Base-by-base conservation (phyloP, 176 grass and related monocot genomes). In the Musa itinerans region DNA sequence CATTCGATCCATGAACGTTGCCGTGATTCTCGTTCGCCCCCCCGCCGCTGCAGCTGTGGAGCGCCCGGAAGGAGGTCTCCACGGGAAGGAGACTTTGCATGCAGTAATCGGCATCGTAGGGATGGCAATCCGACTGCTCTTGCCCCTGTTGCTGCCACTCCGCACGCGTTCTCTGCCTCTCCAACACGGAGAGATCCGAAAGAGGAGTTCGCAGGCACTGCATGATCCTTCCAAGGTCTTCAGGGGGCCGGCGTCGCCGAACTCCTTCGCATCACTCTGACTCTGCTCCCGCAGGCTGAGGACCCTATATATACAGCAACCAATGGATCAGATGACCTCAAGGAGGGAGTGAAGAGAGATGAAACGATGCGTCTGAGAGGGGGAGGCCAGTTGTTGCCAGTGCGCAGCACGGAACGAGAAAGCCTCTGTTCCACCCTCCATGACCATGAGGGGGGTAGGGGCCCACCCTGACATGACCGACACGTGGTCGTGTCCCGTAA, bases 401-500 rank as follows among this genome's bases (percentile, higher is more conserved):
- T 11, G 22, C 1, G 22, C 5, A 21, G 63, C 7, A 23, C n/a
- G 24, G 21, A 23, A 65, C 2, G 63, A 43, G 34, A 43, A 6
- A 43, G 34, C 34, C 34, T 43, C 34, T 43, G 34, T 43, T 4
- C 34, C 34, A 43, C 34, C 34, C 34, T 43, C 34, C 34, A 43
- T 43, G 34, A 6, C 34, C 34, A 43, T 43, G 34, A 43, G 4
- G 34, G 34, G 29, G 29, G 29, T 0, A 11, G 17, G 72, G 78
- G 57, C 24, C 85, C 81, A 68, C 80, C 58, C 20, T 78, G 78
- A 82, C 80, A 76, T 76, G 85, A 87, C 76, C 69, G 80, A 73
- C 85, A 86, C 84, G 84, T 86, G 84, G 84, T 74, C 71, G 50
- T 82, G 79, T 82, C 68, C 43, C 77, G 69, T 11, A n/a, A 50